These are phyloP conservation scores for Suillus clintonianus DNA, from an alignment of 768 basidiomycete species.

Conservation along the genomic window DNA sequence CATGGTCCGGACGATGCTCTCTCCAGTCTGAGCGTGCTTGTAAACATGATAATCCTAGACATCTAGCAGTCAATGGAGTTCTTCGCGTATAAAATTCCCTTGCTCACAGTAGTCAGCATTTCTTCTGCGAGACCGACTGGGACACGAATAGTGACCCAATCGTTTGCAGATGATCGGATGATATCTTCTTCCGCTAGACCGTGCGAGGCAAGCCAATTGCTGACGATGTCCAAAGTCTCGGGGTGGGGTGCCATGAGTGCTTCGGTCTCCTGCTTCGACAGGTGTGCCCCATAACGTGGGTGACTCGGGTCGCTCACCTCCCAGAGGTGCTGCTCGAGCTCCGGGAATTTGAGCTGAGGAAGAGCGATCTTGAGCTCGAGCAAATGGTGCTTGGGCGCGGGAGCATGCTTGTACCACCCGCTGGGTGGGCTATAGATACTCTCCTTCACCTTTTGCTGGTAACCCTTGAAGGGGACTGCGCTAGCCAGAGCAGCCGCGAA, in stretches of 20 bases:
- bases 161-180: constrained; percentile 60
- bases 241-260: constrained; percentile 58
- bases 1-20: constrained; percentile 63
- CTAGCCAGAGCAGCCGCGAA: constrained; percentile 14
- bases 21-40: constrained; percentile 53
- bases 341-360: constrained; percentile 50
- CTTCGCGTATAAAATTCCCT: not conserved
- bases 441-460: constrained; percentile 47
- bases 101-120: constrained; percentile 66
- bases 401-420: constrained; percentile 48
- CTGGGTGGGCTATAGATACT: constrained; percentile 41
- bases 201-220: constrained; percentile 61
- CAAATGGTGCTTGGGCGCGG: constrained; percentile 44
- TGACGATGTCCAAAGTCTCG: constrained; percentile 52
- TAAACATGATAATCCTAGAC: constrained; percentile 63
- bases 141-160: constrained; percentile 66
- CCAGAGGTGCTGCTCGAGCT: constrained; percentile 52
- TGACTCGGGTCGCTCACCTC: constrained; percentile 61
- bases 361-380: constrained; percentile 61
- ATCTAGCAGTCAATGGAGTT: not conserved
- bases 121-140: constrained; percentile 62
- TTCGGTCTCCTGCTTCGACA: constrained; percentile 70
- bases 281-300: constrained; percentile 53
- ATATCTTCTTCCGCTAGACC: constrained; percentile 52
- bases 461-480: constrained; percentile 14